These are phyloP conservation scores for Aspergillus sparsus DNA, from an alignment of 495 filamentous ascomycete species.

Conservation along the genomic window DNA sequence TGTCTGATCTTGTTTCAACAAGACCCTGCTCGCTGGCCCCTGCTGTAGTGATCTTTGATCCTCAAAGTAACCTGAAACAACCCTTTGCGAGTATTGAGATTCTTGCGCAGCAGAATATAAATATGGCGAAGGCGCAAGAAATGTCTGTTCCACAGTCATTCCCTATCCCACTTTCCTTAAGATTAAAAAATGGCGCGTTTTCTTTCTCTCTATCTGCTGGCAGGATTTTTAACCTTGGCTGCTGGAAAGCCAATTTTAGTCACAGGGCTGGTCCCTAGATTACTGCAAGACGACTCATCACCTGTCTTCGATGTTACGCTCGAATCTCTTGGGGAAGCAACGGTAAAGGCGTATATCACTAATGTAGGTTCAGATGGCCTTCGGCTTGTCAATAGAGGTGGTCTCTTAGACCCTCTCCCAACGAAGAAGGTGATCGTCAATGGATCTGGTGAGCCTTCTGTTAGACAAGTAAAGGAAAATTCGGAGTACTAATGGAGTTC, in stretches of 20 bases:
- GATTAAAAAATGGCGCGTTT: slow-evolving; percentile 13
- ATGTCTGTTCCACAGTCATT: slow-evolving; percentile 6
- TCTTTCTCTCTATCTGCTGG: slow-evolving; percentile 21
- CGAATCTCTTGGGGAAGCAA: slow-evolving; percentile 20
- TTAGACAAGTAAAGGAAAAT: background rate
- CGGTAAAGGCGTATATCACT: slow-evolving; percentile 19
- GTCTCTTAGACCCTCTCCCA: slow-evolving; percentile 20
- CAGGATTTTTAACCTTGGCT: slow-evolving; percentile 22
- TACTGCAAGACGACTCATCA: slow-evolving; percentile 20
- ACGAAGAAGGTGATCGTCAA: slow-evolving; percentile 23
- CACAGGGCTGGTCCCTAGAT: slow-evolving; percentile 17
- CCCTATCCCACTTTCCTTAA: slow-evolving; percentile 13
- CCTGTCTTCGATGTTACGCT: slow-evolving; percentile 18
- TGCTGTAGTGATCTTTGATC: background rate
- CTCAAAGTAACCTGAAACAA: background rate
- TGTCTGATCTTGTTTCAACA: background rate
- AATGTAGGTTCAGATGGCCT: slow-evolving; percentile 18
- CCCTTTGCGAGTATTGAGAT: background rate
- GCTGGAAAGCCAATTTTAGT: slow-evolving; percentile 28
- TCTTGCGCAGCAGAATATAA: background rate
- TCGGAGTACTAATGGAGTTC: background rate
- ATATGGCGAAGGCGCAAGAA: background rate
- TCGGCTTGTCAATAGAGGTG: slow-evolving; percentile 20
- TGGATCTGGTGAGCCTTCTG: slow-evolving; percentile 12
- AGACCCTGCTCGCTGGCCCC: background rate